phyloP scores from a whole-genome alignment of 345 rosid genomes.

The Boechera stricta region DNA sequence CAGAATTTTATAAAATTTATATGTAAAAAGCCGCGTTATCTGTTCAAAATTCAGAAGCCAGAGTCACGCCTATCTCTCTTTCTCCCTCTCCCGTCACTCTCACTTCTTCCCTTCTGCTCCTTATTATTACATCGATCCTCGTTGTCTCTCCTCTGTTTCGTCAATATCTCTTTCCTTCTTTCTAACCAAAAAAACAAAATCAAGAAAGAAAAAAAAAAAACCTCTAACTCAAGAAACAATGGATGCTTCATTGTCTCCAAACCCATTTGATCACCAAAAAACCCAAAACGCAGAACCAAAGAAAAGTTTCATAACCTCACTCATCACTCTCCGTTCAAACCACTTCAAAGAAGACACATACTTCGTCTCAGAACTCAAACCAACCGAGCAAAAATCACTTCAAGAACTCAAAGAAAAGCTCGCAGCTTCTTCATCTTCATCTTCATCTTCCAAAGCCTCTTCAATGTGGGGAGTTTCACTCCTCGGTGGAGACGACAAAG shows the following conservation, averaged over 20 bases:
- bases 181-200: too few species aligned
- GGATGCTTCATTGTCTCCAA: constrained; percentile 59
- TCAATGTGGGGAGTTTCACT: constrained; percentile 89
- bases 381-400: constrained; percentile 76
- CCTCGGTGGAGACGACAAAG: constrained; percentile 61
- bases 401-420: constrained; percentile 75
- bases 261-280: constrained; percentile 48
- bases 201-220: neutral
- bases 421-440: constrained; percentile 48
- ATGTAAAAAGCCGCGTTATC: constrained; percentile 50
- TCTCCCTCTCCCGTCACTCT: constrained; percentile 40
- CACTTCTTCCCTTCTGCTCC: constrained; percentile 26
- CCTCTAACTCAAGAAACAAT: constrained; percentile 26
- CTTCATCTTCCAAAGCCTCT: constrained; percentile 46
- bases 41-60: constrained; percentile 45
- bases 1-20: neutral
- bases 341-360: constrained; percentile 89
- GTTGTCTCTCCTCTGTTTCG: constrained; percentile 24
- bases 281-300: constrained; percentile 47
- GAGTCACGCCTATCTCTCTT: constrained; percentile 45
- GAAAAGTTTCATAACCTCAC: constrained; percentile 75
- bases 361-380: constrained; percentile 70
- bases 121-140: constrained; percentile 41
- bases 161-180: neutral
- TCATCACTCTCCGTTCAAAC: constrained; percentile 70